Percentiles rank a stretch among this genome's conserved stretches.
Evolutionary conservation across 2,329 filamentous ascomycete genomes (phyloP).

Genomic region (Teratosphaeria destructans): DNA sequence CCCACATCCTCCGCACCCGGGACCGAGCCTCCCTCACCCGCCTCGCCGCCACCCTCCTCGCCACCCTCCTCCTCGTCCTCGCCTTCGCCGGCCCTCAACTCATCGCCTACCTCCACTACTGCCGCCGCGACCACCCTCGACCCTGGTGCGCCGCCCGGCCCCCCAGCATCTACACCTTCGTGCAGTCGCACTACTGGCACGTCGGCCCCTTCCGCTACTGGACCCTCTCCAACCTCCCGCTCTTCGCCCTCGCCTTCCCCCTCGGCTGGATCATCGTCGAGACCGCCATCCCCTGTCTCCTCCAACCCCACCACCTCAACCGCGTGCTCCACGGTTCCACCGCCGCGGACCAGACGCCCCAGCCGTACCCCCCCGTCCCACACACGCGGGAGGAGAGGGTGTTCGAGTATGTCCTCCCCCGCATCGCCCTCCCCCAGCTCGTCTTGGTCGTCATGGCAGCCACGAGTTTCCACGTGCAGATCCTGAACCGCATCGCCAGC

Average conservation of each 20-base stretch:
- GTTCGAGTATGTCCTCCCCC: conserved; percentile 27
- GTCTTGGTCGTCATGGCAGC: conserved; percentile 61
- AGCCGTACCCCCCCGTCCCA: conserved; percentile 1
- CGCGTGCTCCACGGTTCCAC: background rate
- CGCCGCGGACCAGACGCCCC: background rate
- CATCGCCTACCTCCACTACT: conserved; percentile 65
- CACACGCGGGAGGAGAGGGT: conserved; percentile 3
- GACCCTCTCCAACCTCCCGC: conserved; percentile 72
- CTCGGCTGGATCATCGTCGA: conserved; percentile 57
- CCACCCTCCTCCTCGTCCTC: conserved; percentile 56
- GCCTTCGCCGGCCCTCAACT: conserved; percentile 65
- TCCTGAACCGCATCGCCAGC: conserved; percentile 79
- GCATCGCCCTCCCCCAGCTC: conserved; percentile 62
- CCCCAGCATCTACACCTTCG: conserved; percentile 85
- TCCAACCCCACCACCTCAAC: conserved; percentile 2
- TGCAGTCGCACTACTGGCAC: conserved; percentile 86
- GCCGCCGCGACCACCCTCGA: conserved; percentile 33
- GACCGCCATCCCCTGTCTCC: conserved; percentile 40
- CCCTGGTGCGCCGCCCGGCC: conserved; percentile 66
- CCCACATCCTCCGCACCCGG: conserved; percentile 22
- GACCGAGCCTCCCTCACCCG: conserved; percentile 5
- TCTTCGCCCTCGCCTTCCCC: conserved; percentile 76
- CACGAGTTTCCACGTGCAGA: conserved; percentile 83
- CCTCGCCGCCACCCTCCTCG: conserved; percentile 41
- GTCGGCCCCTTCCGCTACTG: conserved; percentile 84